Percentiles rank a stretch among this genome's conserved stretches.
phyloP scores from a whole-genome alignment of 78 protist genomes.

The Chrysochromulina tobinii region DNA sequence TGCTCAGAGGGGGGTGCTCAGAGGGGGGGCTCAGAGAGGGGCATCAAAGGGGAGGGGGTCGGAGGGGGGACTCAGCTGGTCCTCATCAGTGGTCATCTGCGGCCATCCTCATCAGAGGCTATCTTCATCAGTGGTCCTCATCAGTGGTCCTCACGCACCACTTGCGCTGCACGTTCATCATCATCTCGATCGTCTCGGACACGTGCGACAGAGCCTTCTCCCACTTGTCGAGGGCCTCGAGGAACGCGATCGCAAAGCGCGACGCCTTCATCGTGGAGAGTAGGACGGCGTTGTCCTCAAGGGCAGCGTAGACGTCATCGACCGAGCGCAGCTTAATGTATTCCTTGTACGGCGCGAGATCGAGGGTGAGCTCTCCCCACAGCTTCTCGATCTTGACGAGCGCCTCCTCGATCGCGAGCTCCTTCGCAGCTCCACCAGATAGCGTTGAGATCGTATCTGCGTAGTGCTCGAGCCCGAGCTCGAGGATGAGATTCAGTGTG shows the following conservation, averaged over 20 bases:
- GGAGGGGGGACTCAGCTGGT: no score
- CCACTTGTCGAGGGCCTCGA: conserved; percentile 74
- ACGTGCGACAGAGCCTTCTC: conserved; percentile 63
- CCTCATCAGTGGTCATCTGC: no score
- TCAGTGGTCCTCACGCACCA: conserved; percentile 44
- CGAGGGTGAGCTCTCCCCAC: conserved; percentile 49
- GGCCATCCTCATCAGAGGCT: no score
- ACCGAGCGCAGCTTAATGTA: conserved; percentile 17
- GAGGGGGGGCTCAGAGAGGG: no score
- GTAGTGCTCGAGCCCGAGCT: conserved; percentile 68
- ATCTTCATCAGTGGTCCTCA: no score
- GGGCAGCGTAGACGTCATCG: conserved; percentile 57
- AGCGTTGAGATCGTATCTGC: conserved; percentile 52
- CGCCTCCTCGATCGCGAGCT: conserved; percentile 61
- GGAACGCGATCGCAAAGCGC: conserved; percentile 65
- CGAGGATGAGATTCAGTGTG: conserved; percentile 63
- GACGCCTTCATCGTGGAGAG: conserved; percentile 73
- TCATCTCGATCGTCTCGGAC: conserved; percentile 71
- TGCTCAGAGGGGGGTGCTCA: no score
- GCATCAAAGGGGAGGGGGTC: no score
- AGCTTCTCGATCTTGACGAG: conserved; percentile 27
- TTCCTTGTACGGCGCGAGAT: conserved; percentile 29
- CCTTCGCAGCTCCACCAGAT: conserved; percentile 67
- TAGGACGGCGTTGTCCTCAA: conserved; percentile 68
- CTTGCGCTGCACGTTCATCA: conserved; percentile 63